Percentiles rank a stretch among this genome's conserved stretches.
These are phyloP conservation scores for Meyerozyma athensensis DNA, from an alignment of 1,139 yeast species.

Conservation along the genomic window DNA sequence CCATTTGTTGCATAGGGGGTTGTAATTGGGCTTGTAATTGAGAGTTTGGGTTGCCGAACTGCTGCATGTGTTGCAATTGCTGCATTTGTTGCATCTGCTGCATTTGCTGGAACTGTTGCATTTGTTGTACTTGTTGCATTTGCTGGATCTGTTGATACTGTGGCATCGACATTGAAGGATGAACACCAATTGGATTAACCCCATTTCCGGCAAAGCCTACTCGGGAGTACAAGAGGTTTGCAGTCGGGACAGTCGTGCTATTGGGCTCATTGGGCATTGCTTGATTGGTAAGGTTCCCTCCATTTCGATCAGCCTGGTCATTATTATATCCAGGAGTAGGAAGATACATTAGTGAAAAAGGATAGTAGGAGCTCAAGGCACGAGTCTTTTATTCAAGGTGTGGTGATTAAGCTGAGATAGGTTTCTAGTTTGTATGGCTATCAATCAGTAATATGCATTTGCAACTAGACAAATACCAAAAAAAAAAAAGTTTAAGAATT, in stretches of 20 bases:
- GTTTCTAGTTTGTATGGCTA: background rate
- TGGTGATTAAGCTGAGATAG: background rate
- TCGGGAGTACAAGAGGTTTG: background rate
- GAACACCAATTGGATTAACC: background rate
- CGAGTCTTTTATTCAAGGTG: background rate
- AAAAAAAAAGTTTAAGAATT: conserved; percentile 5
- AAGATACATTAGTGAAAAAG: conserved; percentile 3
- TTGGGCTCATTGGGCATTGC: background rate
- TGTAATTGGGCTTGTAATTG: conserved; percentile 6
- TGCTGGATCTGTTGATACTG: conserved; percentile 8
- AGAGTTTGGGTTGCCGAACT: conserved; percentile 11
- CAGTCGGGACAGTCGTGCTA: background rate
- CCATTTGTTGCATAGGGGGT: conserved; percentile 8
- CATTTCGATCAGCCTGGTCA: conserved; percentile 1
- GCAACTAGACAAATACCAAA: conserved; percentile 5
- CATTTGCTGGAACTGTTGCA: conserved; percentile 8
- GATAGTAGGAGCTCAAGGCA: background rate
- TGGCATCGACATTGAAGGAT: conserved; percentile 3
- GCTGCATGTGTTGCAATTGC: conserved; percentile 7
- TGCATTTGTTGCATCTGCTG: conserved; percentile 7
- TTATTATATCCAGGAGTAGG: conserved; percentile 5
- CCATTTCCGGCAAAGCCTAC: background rate
- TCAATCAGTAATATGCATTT: background rate
- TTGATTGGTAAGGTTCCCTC: background rate
- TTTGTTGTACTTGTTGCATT: conserved; percentile 7